phyloP scores from a whole-genome alignment of 106 monocot genomes.

The Dendrobium chrysotoxum region DNA sequence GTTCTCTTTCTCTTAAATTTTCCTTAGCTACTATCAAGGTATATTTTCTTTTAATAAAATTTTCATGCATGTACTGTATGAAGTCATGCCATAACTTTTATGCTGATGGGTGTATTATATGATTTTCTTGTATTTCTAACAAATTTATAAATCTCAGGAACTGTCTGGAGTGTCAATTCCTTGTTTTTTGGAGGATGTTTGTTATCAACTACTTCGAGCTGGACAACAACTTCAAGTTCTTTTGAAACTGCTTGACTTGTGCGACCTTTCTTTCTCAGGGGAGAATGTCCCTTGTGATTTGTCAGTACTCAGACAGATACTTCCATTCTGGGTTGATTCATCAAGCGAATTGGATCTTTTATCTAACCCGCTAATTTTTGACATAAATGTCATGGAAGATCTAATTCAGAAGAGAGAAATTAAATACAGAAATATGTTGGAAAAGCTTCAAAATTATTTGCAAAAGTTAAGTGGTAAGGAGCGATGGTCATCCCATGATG shows the following conservation, averaged over 20 bases:
- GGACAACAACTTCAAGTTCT: conserved; percentile 90
- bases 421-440: conserved; percentile 37
- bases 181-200: conserved; percentile 67
- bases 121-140: neutral
- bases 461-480: conserved; percentile 25
- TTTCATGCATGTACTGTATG: neutral
- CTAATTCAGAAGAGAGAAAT: conserved; percentile 50
- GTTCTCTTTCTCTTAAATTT: conserved; percentile 6
- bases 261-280: conserved; percentile 23
- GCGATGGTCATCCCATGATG: conserved; percentile 25
- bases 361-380: conserved; percentile 47
- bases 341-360: conserved; percentile 22
- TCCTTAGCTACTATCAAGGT: conserved; percentile 51
- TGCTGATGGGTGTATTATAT: neutral
- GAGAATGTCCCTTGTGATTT: conserved; percentile 17
- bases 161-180: conserved; percentile 47
- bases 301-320: conserved; percentile 47
- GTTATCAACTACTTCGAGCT: conserved; percentile 57
- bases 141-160: conserved; percentile 9
- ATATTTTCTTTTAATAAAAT: conserved; percentile 7
- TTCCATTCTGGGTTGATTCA: conserved; percentile 54
- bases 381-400: conserved; percentile 27
- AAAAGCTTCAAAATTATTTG: conserved; percentile 51
- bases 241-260: conserved; percentile 54
- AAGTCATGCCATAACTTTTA: neutral